Evolutionary conservation across 2,329 filamentous ascomycete genomes (phyloP).

Genomic region (Bipolaris oryzae): DNA sequence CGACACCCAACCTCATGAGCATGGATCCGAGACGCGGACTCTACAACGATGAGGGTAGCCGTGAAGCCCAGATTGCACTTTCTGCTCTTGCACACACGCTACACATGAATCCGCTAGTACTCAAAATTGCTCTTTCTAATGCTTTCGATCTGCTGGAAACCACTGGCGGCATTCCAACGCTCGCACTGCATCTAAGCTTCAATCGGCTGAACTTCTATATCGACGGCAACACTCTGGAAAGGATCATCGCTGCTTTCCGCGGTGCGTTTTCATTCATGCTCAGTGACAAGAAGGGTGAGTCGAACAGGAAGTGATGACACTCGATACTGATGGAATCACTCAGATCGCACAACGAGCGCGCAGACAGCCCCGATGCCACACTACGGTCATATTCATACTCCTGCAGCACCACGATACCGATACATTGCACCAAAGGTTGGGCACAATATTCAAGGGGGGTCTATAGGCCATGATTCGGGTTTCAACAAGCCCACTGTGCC

Average conservation of each 20-base stretch:
- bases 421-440: too few relatives aligned
- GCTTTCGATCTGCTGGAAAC: slow-evolving; percentile 1
- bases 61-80: slow-evolving; percentile 1
- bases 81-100: neutral
- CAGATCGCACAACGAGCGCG: neutral
- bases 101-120: neutral
- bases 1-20: too few relatives aligned
- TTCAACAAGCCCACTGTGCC: too few relatives aligned
- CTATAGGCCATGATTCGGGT: too few relatives aligned
- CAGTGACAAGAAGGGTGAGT: neutral
- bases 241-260: neutral
- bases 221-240: neutral
- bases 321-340: neutral
- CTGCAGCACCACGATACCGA: neutral
- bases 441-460: too few relatives aligned
- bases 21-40: neutral
- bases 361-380: neutral
- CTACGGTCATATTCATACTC: neutral
- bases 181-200: slow-evolving; percentile 2
- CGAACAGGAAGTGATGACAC: too few relatives aligned
- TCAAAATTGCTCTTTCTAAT: neutral
- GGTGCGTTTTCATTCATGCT: neutral
- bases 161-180: neutral
- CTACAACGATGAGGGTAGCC: neutral
- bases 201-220: neutral